A percentile compares a stretch with the other conserved stretches of the same genome.
phyloP scores from a whole-genome alignment of 2,329 filamentous ascomycete species.

The Colletotrichum trifolii region DNA sequence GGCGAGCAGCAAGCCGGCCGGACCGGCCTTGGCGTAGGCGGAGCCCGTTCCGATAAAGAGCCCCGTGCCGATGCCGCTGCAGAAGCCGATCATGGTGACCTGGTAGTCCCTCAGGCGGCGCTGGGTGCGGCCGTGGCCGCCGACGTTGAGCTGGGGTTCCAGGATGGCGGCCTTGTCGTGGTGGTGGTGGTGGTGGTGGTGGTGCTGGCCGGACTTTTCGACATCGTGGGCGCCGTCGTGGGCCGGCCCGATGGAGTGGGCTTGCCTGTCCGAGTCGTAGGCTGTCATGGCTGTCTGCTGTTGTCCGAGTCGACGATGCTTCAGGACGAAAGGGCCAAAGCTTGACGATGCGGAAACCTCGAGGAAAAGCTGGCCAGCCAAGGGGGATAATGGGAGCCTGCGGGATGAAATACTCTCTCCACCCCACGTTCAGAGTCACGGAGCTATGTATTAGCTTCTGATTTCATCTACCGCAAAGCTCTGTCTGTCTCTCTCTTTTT shows the following conservation, averaged over 20 bases:
- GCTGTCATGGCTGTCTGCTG: slow-evolving; percentile 22
- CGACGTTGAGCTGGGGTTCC: slow-evolving; percentile 35
- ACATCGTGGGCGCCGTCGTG: slow-evolving; percentile 22
- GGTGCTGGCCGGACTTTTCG: slow-evolving; percentile 16
- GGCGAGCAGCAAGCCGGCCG: slow-evolving; percentile 56
- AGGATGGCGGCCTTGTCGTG: slow-evolving; percentile 32
- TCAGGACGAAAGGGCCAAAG: background rate
- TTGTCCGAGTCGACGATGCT: background rate
- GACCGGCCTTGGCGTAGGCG: slow-evolving; percentile 53
- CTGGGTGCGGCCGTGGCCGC: slow-evolving; percentile 36
- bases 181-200: slow-evolving; percentile 10
- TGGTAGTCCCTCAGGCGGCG: slow-evolving; percentile 45
- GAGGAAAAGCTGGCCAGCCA: background rate
- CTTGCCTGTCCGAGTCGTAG: slow-evolving; percentile 19
- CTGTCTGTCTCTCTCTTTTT: background rate
- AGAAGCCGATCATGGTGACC: slow-evolving; percentile 64
- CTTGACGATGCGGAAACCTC: background rate
- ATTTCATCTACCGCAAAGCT: background rate
- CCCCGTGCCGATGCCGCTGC: slow-evolving; percentile 58
- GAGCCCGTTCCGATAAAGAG: slow-evolving; percentile 58
- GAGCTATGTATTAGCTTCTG: slow-evolving; percentile 4
- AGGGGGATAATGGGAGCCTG: background rate
- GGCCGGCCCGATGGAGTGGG: slow-evolving; percentile 25
- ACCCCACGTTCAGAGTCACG: background rate
- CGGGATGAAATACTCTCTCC: too few species aligned